These are phyloP conservation scores for Lachnellula subtilissima DNA, from an alignment of 2,329 filamentous ascomycete species.

Conservation along the genomic window DNA sequence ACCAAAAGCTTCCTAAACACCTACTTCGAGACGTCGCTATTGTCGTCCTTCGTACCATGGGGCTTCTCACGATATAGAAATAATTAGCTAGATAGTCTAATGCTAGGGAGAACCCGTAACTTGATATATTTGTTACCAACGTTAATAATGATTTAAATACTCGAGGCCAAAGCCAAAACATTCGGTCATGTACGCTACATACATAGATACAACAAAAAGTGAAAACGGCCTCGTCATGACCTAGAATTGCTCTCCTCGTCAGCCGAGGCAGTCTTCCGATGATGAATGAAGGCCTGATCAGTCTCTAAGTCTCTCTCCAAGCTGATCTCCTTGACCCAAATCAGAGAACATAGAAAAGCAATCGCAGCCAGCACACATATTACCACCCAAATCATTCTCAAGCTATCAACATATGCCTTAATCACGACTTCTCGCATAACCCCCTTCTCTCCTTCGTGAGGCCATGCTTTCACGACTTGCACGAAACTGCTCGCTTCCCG, in stretches of 20 bases:
- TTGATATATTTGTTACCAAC: no score
- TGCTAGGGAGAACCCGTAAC: no score
- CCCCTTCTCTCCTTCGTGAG: neutral
- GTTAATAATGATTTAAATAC: no score
- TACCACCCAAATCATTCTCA: slow-evolving; percentile 24
- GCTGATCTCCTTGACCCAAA: slow-evolving; percentile 38
- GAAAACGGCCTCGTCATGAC: no score
- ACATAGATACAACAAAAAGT: no score
- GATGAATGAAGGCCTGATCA: slow-evolving; percentile 12
- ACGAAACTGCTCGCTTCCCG: slow-evolving; percentile 20
- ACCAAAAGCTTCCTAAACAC: no score
- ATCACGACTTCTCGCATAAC: slow-evolving; percentile 5
- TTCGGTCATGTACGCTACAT: no score
- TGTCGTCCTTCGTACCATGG: no score
- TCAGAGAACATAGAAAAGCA: slow-evolving; percentile 21
- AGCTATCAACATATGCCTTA: slow-evolving; percentile 17
- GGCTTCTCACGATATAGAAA: no score
- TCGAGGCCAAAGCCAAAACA: no score
- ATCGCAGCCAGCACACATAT: slow-evolving; percentile 21
- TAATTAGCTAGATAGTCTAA: no score
- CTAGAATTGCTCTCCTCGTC: neutral
- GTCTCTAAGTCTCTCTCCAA: slow-evolving; percentile 19
- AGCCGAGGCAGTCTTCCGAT: neutral
- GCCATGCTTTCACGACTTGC: slow-evolving; percentile 18
- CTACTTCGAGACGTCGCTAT: no score